Evolutionary conservation across 2,329 filamentous ascomycete genomes (phyloP), one percentile per base, ranked within the genome.

Genomic region (Aureobasidium sp.): DNA sequence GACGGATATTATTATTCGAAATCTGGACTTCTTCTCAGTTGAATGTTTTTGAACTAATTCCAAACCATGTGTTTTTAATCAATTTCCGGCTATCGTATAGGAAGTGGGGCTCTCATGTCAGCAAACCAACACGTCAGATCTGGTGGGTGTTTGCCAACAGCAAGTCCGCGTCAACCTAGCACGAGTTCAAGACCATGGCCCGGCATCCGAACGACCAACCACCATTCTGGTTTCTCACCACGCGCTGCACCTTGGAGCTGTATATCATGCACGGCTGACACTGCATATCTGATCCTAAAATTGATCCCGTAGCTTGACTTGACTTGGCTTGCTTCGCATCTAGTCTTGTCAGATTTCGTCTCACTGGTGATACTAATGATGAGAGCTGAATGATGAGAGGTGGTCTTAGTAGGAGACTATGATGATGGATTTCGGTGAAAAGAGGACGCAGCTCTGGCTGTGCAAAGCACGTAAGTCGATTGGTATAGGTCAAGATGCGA

Each of bases 131-230:
- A 32, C n/a, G 19, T 29, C 34, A n/a, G n/a, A n/a, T n/a, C n/a
- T n/a, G n/a, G n/a, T n/a, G n/a, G n/a, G n/a, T n/a, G n/a, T n/a
- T n/a, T n/a, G n/a, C n/a, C n/a, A n/a, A n/a, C n/a, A n/a, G n/a
- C n/a, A n/a, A n/a, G n/a, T n/a, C 3, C 19, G 25, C 17, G 19
- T 34, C 29, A 22, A 12, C 14, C 41, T 22, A 34, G 41, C 41
- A 34, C 41, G 22, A 45, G 27, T 3, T 34, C 22, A 34, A 29
- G 3, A 5, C n/a, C 27, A 22, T 22, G 8, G 6, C 22, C 29
- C 41, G 41, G 12, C 19, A 34, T 45, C 41, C 41, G 29, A 45
- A 17, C 41, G 14, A 22, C 41, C 41, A 45, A 45, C 29, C 41
- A 34, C 12, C n/a, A n/a, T n/a, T n/a, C n/a, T n/a, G n/a, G n/a